Base-by-base conservation (phyloP, 1,139 yeast species). In the Debaryomycetaceae sp. region DNA sequence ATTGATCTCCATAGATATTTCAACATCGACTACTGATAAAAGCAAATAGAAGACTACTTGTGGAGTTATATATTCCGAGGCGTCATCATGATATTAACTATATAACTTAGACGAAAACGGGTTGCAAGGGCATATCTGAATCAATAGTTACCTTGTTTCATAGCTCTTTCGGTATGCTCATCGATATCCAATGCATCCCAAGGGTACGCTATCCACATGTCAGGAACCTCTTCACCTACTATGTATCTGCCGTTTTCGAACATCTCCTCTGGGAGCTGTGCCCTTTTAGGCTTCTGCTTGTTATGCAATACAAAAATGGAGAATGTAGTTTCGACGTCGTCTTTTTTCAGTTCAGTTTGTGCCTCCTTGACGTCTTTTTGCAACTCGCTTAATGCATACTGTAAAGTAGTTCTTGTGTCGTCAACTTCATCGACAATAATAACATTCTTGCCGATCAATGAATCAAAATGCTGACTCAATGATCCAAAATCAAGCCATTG, bases 391-490 rank as follows among this genome's bases (percentile, higher is more conserved):
- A 80, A 63, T 2, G 86, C 86, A 55, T 81, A 81, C 49, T 80
- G 85, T 42, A 81, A 63, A 11, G 87, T 81, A 33, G 86, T 81
- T 67, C 86, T 74, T 14, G 85, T 80, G 57, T 81, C 87, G 59
- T 81, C 87, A 38, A 81, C 87, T 63, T 81, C 87, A 57, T 81
- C 87, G n/a, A 81, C 85, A 47, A 81, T 80, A 46, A 81, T 62
- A 27, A 81, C 76, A 54, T 79, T 80, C 58, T 81, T 81, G 34
- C 85, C 85, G 43, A 81, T 78, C 43, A 81, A 62, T 2, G 76
- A 68, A 55, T 75, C 79, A 52, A 79, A 74, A 56, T 78, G 81
- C 60, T 76, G 68, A 45, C 68, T 73, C 48, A 81, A 66, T 46
- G 68, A 68, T 50, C 83, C 81, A 55, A 80, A 81, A 56, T 81